Percentiles rank a stretch among this genome's conserved stretches.
Evolutionary conservation across 495 filamentous ascomycete species (phyloP).

Genomic region (Podospora pseudopauciseta): DNA sequence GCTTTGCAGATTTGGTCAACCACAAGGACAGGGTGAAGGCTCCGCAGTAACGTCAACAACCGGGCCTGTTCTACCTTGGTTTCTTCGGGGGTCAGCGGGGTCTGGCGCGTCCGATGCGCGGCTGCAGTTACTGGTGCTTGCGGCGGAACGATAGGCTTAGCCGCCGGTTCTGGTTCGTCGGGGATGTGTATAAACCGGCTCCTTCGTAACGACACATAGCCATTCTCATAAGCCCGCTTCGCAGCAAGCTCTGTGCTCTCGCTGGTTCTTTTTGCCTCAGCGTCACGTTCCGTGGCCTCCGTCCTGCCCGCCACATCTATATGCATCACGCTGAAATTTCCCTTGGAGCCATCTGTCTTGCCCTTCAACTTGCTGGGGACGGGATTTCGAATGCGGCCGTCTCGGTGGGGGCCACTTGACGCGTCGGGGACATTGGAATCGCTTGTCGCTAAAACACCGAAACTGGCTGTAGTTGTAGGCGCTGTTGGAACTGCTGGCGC

Average conservation of each 20-base stretch:
- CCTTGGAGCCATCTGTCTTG: constrained; percentile 54
- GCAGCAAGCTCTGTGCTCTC: constrained; percentile 53
- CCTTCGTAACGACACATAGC: constrained; percentile 49
- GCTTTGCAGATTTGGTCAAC: constrained; percentile 58
- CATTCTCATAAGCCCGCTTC: constrained; percentile 48
- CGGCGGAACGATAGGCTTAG: constrained; percentile 27
- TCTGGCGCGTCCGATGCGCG: constrained; percentile 15
- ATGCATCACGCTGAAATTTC: constrained; percentile 57
- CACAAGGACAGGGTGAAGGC: constrained; percentile 49
- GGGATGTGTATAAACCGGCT: constrained; percentile 38
- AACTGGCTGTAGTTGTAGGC: constrained; percentile 12
- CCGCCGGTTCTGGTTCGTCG: constrained; percentile 18
- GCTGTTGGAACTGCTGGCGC: constrained; percentile 2
- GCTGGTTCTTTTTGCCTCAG: constrained; percentile 53
- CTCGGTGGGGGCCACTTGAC: constrained; percentile 29
- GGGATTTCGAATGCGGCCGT: constrained; percentile 55
- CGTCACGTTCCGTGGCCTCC: constrained; percentile 46
- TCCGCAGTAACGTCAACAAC: constrained; percentile 50
- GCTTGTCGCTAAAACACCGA: constrained; percentile 19
- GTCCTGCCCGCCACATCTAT: constrained; percentile 47
- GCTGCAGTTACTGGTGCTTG: constrained; percentile 8
- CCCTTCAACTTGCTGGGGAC: constrained; percentile 56
- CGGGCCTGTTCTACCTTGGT: constrained; percentile 55
- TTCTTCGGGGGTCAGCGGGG: constrained; percentile 42
- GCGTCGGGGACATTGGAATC: constrained; percentile 25